Base-by-base conservation (phyloP, 2,329 filamentous ascomycete species). In the Scytalidium lignicola region DNA sequence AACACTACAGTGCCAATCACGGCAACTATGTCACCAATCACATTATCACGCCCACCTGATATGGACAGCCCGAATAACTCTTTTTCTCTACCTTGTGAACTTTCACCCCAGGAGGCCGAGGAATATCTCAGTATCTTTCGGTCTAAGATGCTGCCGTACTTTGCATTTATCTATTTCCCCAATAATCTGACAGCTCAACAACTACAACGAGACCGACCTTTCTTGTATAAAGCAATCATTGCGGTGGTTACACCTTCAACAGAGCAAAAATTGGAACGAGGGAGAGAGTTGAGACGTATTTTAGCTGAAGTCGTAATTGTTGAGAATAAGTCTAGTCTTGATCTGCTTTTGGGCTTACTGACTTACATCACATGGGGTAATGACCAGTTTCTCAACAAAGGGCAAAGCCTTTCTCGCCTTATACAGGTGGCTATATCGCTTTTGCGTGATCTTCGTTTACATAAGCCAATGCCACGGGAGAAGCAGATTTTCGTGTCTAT, bases 401-500 rank as follows among this genome's bases (percentile, higher is more conserved):
- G 12, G 32, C 10, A 37, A 15, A 37, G 32, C 32, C 15, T 37
- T 37, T 37, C 32, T 37, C 10, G 32, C n/a, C 32, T 37, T 17
- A 37, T 37, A 17, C 32, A 37, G 10, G 5, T 37, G 32, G 67
- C 66, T 15, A 65, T 67, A 10, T 69, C 68, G 12, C 42, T 71
- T 7, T 63, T 65, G 18, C 62, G 63, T 54, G 67, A 71, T 51
- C 50, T 71, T 42, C 62, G 63, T 8, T 47, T 69, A 19, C 62
- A 65, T 46, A 65, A 65, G 21, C 62, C 65, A 21, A 53, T 59
- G 2, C 57, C 60, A 3, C 51, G 54, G 20, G 64, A 67, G 7
- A 59, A 59, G 15, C 53, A 63, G n/a, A 23, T 64, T 17, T 65
- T 69, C 49, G 58, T 59, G 41, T 49, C 55, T 13, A 62, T 66